Evolutionary conservation across 1,284 basidiomycete genomes (phyloP).

Genomic region (Agaricales sp.): DNA sequence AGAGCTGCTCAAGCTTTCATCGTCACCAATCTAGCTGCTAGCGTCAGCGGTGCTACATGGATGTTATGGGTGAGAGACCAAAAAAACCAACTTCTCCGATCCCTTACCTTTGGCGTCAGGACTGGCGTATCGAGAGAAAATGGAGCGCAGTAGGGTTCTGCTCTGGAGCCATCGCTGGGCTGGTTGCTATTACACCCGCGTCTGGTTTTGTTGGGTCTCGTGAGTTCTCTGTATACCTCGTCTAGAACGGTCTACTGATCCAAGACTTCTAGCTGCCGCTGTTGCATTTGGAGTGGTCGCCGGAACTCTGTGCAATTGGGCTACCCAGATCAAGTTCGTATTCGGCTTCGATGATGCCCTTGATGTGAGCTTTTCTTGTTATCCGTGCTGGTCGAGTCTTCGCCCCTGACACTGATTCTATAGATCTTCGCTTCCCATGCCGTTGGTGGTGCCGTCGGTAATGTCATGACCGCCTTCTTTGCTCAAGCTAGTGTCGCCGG

Average conservation of each 20-base stretch:
- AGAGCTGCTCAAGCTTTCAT: conserved; percentile 86
- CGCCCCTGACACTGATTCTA: conserved; percentile 2
- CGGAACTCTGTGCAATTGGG: conserved; percentile 85
- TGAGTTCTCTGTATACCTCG: conserved; percentile 19
- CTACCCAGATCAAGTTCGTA: conserved; percentile 86
- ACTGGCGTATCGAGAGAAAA: conserved; percentile 88
- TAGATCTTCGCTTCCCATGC: conserved; percentile 87
- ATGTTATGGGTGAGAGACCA: conserved; percentile 64
- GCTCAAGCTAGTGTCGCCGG: conserved; percentile 78
- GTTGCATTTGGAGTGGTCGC: conserved; percentile 82
- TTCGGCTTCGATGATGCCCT: conserved; percentile 70
- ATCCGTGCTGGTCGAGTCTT: too few relatives aligned
- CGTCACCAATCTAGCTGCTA: conserved; percentile 86
- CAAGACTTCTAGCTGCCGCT: conserved; percentile 46
- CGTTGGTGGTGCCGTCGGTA: conserved; percentile 84
- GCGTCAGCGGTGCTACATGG: conserved; percentile 87
- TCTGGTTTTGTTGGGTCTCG: conserved; percentile 84
- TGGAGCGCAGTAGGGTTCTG: conserved; percentile 95
- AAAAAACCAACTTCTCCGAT: not conserved
- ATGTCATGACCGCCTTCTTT: conserved; percentile 80
- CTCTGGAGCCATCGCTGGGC: conserved; percentile 85
- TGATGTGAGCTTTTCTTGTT: conserved; percentile 41
- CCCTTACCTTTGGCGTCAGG: conserved; percentile 30
- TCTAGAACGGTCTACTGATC: conserved; percentile 3
- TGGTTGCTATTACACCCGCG: conserved; percentile 88